Percentiles rank a stretch among this genome's conserved stretches.
These are phyloP conservation scores for Zymoseptoria crescenta DNA, from an alignment of 2,329 filamentous ascomycete genomes.

Conservation along the genomic window DNA sequence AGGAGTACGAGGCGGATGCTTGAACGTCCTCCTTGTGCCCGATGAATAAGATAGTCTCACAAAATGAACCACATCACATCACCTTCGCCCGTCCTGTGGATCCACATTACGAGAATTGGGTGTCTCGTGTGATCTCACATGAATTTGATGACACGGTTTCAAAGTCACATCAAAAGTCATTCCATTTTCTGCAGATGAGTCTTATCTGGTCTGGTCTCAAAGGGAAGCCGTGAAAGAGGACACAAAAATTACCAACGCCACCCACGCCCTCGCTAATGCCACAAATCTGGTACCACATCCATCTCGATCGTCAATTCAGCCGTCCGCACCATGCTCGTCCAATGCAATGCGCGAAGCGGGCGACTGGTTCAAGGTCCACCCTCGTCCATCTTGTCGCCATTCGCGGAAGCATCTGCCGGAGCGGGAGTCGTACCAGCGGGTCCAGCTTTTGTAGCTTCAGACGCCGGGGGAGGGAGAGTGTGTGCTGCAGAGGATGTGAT, in stretches of 20 bases:
- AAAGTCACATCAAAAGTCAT: neutral
- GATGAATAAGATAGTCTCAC: too few relatives aligned
- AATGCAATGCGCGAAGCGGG: too few relatives aligned
- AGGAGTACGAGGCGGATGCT: too few relatives aligned
- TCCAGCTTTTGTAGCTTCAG: neutral
- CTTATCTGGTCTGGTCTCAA: too few relatives aligned
- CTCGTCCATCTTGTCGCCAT: neutral
- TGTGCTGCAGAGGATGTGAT: neutral
- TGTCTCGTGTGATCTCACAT: too few relatives aligned
- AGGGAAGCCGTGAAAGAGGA: neutral
- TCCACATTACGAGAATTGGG: too few relatives aligned
- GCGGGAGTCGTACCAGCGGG: neutral
- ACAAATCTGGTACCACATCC: neutral
- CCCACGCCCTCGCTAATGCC: neutral
- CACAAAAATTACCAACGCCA: neutral
- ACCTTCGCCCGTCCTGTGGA: too few relatives aligned
- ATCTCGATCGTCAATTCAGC: neutral
- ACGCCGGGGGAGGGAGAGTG: neutral
- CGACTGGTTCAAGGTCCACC: neutral
- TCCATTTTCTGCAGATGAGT: neutral
- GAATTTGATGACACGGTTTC: too few relatives aligned
- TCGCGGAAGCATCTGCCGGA: neutral
- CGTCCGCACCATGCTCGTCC: too few relatives aligned
- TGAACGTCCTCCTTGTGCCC: too few relatives aligned
- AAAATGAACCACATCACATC: too few relatives aligned